These are phyloP conservation scores for Dimargaris xerosporica DNA, from an alignment of 192 early-diverging fungal genomes.

Conservation along the genomic window DNA sequence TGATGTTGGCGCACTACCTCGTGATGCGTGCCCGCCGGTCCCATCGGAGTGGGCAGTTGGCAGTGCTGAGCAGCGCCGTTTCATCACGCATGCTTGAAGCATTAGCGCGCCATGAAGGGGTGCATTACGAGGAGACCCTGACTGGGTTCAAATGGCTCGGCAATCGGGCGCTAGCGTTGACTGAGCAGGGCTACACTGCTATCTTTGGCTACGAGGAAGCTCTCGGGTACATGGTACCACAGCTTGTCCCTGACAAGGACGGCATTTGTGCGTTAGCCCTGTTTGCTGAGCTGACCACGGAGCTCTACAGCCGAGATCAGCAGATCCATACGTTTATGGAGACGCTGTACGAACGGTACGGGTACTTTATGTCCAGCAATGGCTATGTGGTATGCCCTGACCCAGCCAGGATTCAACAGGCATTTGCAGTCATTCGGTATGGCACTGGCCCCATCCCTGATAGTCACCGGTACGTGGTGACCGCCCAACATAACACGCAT, in stretches of 20 bases:
- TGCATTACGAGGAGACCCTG: constrained; percentile 77
- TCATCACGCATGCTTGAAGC: constrained; percentile 69
- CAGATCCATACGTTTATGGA: constrained; percentile 55
- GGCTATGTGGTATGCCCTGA: constrained; percentile 79
- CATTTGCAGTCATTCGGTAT: constrained; percentile 74
- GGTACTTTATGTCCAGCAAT: constrained; percentile 74
- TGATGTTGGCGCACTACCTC: constrained; percentile 53
- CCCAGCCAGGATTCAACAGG: constrained; percentile 41
- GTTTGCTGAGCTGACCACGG: constrained; percentile 60
- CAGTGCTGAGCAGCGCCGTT: constrained; percentile 75
- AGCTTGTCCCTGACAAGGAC: constrained; percentile 80
- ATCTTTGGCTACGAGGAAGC: constrained; percentile 90
- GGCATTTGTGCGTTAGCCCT: constrained; percentile 70
- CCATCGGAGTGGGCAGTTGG: constrained; percentile 39
- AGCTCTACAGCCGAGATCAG: constrained; percentile 43
- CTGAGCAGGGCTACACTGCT: constrained; percentile 43
- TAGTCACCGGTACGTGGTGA: constrained; percentile 16
- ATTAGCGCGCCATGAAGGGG: constrained; percentile 57
- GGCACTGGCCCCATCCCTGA: constrained; percentile 22
- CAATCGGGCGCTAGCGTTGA: constrained; percentile 57
- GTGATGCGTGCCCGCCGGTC: constrained; percentile 33
- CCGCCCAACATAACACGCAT: constrained; percentile 15
- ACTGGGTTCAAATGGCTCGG: constrained; percentile 97
- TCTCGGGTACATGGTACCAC: constrained; percentile 72
- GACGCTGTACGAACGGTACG: constrained; percentile 54